phyloP scores from a whole-genome alignment of 768 basidiomycete species.

The Kwoniella shandongensis region DNA sequence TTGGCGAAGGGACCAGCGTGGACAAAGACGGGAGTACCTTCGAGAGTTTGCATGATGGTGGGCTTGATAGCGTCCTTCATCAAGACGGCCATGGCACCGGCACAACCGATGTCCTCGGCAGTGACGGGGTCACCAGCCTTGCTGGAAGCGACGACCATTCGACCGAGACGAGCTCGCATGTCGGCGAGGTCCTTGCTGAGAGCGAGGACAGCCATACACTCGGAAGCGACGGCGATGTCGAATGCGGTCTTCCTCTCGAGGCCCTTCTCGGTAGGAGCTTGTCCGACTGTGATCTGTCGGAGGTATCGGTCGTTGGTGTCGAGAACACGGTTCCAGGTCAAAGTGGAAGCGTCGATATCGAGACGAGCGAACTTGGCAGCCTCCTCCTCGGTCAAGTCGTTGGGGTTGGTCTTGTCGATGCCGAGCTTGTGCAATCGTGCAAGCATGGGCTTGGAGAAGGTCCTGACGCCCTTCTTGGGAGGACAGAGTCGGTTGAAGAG shows the following conservation, averaged over 20 bases:
- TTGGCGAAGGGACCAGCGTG: slow-evolving; percentile 99
- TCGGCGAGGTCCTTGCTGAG: slow-evolving; percentile 82
- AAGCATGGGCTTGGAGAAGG: slow-evolving; percentile 94
- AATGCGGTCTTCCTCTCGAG: slow-evolving; percentile 86
- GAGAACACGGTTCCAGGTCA: slow-evolving; percentile 94
- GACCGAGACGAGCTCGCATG: slow-evolving; percentile 77
- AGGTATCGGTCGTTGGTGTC: slow-evolving; percentile 97
- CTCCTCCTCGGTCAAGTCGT: slow-evolving; percentile 89
- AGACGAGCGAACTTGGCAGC: slow-evolving; percentile 84
- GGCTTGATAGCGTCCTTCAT: slow-evolving; percentile 99
- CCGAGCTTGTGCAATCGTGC: slow-evolving; percentile 92
- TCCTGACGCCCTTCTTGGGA: slow-evolving; percentile 86
- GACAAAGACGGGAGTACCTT: slow-evolving; percentile 98
- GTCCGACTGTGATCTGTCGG: slow-evolving; percentile 90
- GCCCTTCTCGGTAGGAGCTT: slow-evolving; percentile 82
- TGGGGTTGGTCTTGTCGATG: slow-evolving; percentile 88
- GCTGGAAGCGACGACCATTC: slow-evolving; percentile 95
- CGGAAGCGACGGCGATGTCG: slow-evolving; percentile 95
- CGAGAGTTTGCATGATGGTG: slow-evolving; percentile 96
- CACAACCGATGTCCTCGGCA: slow-evolving; percentile 92
- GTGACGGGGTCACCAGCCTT: slow-evolving; percentile 89
- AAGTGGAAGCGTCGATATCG: slow-evolving; percentile 83
- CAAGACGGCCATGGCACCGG: slow-evolving; percentile 90
- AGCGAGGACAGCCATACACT: slow-evolving; percentile 97
- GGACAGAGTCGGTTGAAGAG: slow-evolving; percentile 90